A percentile compares a stretch with the other conserved stretches of the same genome.
These are phyloP conservation scores for Stephanodiscus minutulus DNA, from an alignment of 108 stramenopile genomes.

Conservation along the genomic window DNA sequence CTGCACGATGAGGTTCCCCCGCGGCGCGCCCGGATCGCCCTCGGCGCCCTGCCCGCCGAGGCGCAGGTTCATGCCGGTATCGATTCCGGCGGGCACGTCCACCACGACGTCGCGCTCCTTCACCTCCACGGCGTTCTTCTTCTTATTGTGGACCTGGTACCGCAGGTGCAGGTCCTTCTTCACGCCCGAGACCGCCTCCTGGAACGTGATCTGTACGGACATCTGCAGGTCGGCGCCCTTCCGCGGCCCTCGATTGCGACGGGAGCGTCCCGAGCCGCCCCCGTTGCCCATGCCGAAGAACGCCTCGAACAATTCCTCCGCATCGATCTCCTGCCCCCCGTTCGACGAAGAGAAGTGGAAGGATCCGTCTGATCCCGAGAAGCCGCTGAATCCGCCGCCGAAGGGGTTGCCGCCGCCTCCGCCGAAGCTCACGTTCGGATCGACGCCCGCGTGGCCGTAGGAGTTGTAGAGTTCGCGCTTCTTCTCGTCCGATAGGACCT, in stretches of 20 bases:
- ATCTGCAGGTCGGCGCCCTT: constrained; percentile 90
- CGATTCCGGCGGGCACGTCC: constrained; percentile 92
- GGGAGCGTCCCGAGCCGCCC: constrained; percentile 58
- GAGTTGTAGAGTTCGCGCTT: constrained; percentile 87
- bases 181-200: constrained; percentile 89
- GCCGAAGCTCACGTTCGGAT: constrained; percentile 76
- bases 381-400: constrained; percentile 61
- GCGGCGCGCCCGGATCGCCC: constrained; percentile 87
- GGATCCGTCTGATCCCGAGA: constrained; percentile 74
- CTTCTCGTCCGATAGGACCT: constrained; percentile 90
- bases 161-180: constrained; percentile 80
- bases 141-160: constrained; percentile 70
- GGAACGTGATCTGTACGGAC: constrained; percentile 79
- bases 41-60: constrained; percentile 90
- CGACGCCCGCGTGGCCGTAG: constrained; percentile 92
- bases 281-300: constrained; percentile 76
- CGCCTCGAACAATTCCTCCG: constrained; percentile 89
- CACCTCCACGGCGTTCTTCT: constrained; percentile 65
- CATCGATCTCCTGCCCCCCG: constrained; percentile 73
- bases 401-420: constrained; percentile 65
- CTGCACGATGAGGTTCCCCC: constrained; percentile 90
- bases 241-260: constrained; percentile 68
- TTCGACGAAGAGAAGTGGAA: constrained; percentile 68
- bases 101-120: constrained; percentile 87
- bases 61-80: constrained; percentile 91